These are phyloP conservation scores for Starmerella ratchasimensis DNA, from an alignment of 805 yeast genomes.

Conservation along the genomic window DNA sequence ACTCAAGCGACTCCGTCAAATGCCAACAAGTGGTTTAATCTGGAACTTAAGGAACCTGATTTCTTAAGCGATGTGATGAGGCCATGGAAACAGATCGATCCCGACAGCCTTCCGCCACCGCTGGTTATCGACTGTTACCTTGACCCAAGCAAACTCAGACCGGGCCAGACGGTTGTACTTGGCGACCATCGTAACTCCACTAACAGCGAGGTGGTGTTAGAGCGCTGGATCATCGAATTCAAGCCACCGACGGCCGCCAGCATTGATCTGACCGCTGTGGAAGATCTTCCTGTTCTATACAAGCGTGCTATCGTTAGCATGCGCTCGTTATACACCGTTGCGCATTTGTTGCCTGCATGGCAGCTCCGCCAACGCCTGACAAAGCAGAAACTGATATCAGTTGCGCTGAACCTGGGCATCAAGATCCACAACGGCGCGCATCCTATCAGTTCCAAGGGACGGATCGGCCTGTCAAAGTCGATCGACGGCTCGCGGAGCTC, in stretches of 20 bases:
- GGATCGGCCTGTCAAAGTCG: slow-evolving; percentile 69
- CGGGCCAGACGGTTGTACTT: slow-evolving; percentile 46
- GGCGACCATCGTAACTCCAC: slow-evolving; percentile 36
- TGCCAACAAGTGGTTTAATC: slow-evolving; percentile 29
- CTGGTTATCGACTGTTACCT: slow-evolving; percentile 72
- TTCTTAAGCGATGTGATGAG: slow-evolving; percentile 42
- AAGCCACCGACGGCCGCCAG: slow-evolving; percentile 29
- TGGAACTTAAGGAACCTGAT: slow-evolving; percentile 30
- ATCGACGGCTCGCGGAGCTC: slow-evolving; percentile 40
- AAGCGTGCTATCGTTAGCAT: slow-evolving; percentile 62
- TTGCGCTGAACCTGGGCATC: slow-evolving; percentile 39
- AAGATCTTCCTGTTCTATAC: slow-evolving; percentile 54
- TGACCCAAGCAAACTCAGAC: slow-evolving; percentile 45
- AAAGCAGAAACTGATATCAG: slow-evolving; percentile 28
- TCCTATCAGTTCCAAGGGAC: slow-evolving; percentile 66
- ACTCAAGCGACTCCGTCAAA: slow-evolving; percentile 18
- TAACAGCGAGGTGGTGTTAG: slow-evolving; percentile 77
- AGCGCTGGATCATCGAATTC: slow-evolving; percentile 83
- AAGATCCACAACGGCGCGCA: slow-evolving; percentile 59
- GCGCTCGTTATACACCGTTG: slow-evolving; percentile 54
- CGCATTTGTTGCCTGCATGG: slow-evolving; percentile 59
- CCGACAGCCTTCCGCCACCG: slow-evolving; percentile 43
- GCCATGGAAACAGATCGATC: slow-evolving; percentile 38
- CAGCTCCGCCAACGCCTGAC: slow-evolving; percentile 37
- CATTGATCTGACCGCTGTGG: slow-evolving; percentile 6